These are phyloP conservation scores for Exophiala aquamarina DNA, from an alignment of 2,329 filamentous ascomycete species.

Conservation along the genomic window DNA sequence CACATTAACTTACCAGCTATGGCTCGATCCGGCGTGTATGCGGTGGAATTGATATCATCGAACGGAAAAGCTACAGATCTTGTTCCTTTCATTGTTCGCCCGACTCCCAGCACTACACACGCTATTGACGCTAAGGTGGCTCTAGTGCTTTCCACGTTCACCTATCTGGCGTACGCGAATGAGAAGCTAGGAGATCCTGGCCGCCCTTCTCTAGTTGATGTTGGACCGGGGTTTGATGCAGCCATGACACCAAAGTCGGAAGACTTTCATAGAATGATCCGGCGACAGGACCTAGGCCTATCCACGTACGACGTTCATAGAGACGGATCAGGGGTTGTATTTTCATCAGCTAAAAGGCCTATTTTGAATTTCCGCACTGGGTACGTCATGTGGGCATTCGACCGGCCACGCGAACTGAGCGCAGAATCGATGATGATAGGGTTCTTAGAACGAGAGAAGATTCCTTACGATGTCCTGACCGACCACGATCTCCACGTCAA, in stretches of 20 bases:
- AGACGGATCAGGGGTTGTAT: constrained; percentile 38
- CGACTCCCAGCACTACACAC: constrained; percentile 21
- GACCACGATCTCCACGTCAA: constrained; percentile 37
- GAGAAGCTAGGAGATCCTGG: constrained; percentile 37
- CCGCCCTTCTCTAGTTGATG: constrained; percentile 19
- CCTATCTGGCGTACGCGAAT: constrained; percentile 41
- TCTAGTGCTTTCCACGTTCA: constrained; percentile 38
- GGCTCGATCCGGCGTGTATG: constrained; percentile 32
- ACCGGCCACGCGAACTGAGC: constrained; percentile 37
- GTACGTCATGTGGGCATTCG: constrained; percentile 38
- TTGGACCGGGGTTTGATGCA: constrained; percentile 20
- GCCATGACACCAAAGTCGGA: constrained; percentile 13
- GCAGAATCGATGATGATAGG: constrained; percentile 39
- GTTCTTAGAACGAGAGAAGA: constrained; percentile 34
- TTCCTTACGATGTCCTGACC: constrained; percentile 37
- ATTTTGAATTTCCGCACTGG: constrained; percentile 41
- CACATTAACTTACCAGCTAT: constrained; percentile 26
- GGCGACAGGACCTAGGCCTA: constrained; percentile 38
- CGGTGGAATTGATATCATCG: constrained; percentile 28
- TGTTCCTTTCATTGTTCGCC: constrained; percentile 37
- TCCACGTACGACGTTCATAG: constrained; percentile 40
- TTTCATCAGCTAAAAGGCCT: constrained; percentile 34
- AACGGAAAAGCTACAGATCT: constrained; percentile 28
- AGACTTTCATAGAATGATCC: constrained; percentile 29
- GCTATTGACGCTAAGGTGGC: constrained; percentile 23